A percentile compares a stretch with the other conserved stretches of the same genome.
These are phyloP conservation scores for Physocladia obscura DNA, from an alignment of 192 early-diverging fungal genomes.

Conservation along the genomic window DNA sequence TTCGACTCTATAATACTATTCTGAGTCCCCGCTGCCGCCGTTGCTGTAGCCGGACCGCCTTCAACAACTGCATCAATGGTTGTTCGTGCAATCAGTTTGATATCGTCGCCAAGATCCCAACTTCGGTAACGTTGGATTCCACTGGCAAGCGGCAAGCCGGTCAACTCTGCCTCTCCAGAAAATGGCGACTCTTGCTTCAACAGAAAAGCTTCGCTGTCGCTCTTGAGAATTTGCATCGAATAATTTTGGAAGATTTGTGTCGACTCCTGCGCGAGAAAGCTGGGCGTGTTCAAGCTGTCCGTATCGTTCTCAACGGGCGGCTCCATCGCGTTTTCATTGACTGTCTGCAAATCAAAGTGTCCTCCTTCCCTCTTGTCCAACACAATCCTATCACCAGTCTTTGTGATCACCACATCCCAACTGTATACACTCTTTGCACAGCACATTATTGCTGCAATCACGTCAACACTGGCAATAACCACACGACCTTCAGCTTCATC, in stretches of 20 bases:
- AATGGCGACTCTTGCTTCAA: slow-evolving; percentile 72
- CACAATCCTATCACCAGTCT: slow-evolving; percentile 75
- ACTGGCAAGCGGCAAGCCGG: slow-evolving; percentile 37
- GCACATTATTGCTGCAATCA: slow-evolving; percentile 91
- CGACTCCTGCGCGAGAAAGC: slow-evolving; percentile 81
- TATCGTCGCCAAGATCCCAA: slow-evolving; percentile 74
- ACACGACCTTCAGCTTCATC: slow-evolving; percentile 45
- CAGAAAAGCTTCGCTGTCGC: slow-evolving; percentile 54
- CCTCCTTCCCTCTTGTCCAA: slow-evolving; percentile 91
- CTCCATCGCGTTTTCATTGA: slow-evolving; percentile 94
- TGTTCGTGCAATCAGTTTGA: slow-evolving; percentile 82
- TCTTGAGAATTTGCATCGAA: slow-evolving; percentile 71
- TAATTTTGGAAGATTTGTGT: slow-evolving; percentile 85
- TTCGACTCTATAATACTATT: slow-evolving; percentile 45
- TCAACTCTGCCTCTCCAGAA: slow-evolving; percentile 41
- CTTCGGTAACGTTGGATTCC: slow-evolving; percentile 88
- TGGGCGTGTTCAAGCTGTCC: slow-evolving; percentile 83
- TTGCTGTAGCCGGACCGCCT: too few relatives aligned
- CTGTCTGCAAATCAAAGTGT: slow-evolving; percentile 79
- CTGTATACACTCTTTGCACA: slow-evolving; percentile 86
- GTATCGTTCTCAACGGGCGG: slow-evolving; percentile 91
- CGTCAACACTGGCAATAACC: slow-evolving; percentile 89
- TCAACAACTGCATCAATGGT: slow-evolving; percentile 78
- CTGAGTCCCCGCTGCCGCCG: too few relatives aligned
- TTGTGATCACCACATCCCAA: slow-evolving; percentile 93